Percentiles rank a stretch among this genome's conserved stretches.
These are phyloP conservation scores for Exobasidium rhododendri DNA, from an alignment of 1,284 basidiomycete genomes.

Conservation along the genomic window DNA sequence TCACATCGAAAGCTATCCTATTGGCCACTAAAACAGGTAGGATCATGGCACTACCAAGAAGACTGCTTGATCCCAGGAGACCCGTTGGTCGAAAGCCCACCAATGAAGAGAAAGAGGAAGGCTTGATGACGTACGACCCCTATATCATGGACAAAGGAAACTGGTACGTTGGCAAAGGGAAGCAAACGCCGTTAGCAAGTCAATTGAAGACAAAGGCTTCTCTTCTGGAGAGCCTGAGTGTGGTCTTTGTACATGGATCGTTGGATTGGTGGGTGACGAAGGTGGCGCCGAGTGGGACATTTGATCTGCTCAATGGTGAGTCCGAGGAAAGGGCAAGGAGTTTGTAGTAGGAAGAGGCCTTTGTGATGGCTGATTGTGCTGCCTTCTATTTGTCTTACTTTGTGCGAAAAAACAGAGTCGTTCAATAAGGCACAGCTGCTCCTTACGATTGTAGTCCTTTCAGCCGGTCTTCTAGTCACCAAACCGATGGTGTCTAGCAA, in stretches of 20 bases:
- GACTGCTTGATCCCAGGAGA: slow-evolving; percentile 77
- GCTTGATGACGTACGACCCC: slow-evolving; percentile 78
- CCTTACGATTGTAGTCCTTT: slow-evolving; percentile 72
- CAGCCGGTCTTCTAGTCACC: slow-evolving; percentile 70
- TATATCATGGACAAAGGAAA: slow-evolving; percentile 71
- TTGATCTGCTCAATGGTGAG: slow-evolving; percentile 71
- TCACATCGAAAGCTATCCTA: slow-evolving; percentile 83
- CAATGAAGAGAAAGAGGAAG: slow-evolving; percentile 76
- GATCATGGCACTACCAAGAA: slow-evolving; percentile 71
- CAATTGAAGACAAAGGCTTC: slow-evolving; percentile 69
- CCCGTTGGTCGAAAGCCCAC: slow-evolving; percentile 71
- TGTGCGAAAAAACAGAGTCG: slow-evolving; percentile 21
- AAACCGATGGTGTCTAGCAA: slow-evolving; percentile 35
- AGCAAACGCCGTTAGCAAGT: slow-evolving; percentile 63
- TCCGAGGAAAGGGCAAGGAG: slow-evolving; percentile 12
- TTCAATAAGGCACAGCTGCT: slow-evolving; percentile 94
- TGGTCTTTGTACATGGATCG: slow-evolving; percentile 75
- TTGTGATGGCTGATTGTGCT: too few species aligned
- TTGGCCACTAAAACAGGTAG: slow-evolving; percentile 74
- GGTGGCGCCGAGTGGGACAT: slow-evolving; percentile 80
- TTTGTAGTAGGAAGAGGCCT: too few species aligned
- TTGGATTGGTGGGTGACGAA: slow-evolving; percentile 82
- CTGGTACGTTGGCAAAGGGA: slow-evolving; percentile 64
- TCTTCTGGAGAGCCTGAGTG: slow-evolving; percentile 76
- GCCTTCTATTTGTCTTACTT: too few species aligned